Base-by-base conservation (phyloP, 1,139 yeast genomes). In the Pichia sp. region DNA sequence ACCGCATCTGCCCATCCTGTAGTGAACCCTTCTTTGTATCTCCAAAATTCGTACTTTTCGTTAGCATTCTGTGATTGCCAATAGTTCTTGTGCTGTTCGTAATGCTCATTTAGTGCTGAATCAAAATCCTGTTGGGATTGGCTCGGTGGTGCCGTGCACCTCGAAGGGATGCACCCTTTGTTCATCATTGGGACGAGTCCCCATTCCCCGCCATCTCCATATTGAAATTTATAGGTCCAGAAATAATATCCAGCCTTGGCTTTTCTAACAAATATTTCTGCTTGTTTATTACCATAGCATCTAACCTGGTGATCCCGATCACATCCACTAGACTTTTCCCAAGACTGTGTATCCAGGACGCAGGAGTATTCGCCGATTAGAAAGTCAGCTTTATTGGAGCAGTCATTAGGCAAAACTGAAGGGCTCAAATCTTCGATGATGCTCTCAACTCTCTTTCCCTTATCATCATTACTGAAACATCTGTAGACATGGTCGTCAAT, bases 161-260 rank as follows among this genome's bases (percentile, higher is more conserved):
- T 48, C 6, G 52, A 34, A 8, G 72, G 69, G 18, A 86, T 62
- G 9, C 79, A 76, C 0, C 88, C 88, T 39, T 64, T 63, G 21
- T 80, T 75, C 20, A 72, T 62, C 91, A 84, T 84, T 31, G 87
- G 85, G 30, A 72, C 69, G 58, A 85, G 79, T 38, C 91, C 96
- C 97, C 97, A 88, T 61, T 86, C 96, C 10, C 96, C 97, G 27
- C 96, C 96, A 51, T 80, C 81, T 3, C 96, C 96, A 38, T 77
- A 69, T 54, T 81, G 75, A 54, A 88, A 88, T 59, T 85, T 86
- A 57, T 64, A 83, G 2, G 96, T 85, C 97, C 97, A 91, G 60
- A 91, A 91, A 58, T 71, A 88, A 36, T 73, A 68, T 0, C 96
- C 96, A 37, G 75, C 70, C 6, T 66, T 58, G 1, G 88, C 78